phyloP scores from a whole-genome alignment of 208 protist genomes.

The Crithidia fasciculata region DNA sequence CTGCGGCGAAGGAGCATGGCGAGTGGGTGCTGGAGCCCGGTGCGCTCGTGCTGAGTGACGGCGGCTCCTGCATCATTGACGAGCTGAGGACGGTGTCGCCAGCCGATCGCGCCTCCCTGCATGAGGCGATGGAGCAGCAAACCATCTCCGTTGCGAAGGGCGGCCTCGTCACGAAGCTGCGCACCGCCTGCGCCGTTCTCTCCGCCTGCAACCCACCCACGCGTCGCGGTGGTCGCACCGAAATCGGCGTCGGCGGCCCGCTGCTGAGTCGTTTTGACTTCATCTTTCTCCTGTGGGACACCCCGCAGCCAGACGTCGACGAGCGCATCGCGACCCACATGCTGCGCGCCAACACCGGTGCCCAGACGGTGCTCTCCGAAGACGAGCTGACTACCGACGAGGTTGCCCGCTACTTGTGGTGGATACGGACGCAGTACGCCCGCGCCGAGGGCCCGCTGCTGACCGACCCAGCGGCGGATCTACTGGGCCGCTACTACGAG shows the following conservation, averaged over 20 bases:
- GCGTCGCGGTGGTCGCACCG: conserved; percentile 55
- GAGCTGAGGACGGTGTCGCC: conserved; percentile 97
- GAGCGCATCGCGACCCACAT: conserved; percentile 88
- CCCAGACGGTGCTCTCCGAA: conserved; percentile 30
- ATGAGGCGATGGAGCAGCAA: conserved; percentile 99
- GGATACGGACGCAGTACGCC: conserved; percentile 78
- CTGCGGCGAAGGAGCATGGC: conserved; percentile 85
- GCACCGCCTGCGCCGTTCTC: conserved; percentile 94
- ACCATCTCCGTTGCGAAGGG: conserved; percentile 96
- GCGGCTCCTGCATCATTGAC: conserved; percentile 98
- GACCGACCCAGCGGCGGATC: conserved; percentile 67
- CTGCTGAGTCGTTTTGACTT: conserved; percentile 98
- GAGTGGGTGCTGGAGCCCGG: conserved; percentile 96
- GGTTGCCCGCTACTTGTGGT: conserved; percentile 78
- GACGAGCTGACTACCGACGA: conserved; percentile 57
- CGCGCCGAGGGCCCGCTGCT: conserved; percentile 70
- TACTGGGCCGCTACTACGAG: conserved; percentile 82
- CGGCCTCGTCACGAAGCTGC: conserved; percentile 96
- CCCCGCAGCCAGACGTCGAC: conserved; percentile 85
- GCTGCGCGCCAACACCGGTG: conserved; percentile 44
- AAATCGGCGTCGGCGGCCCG: conserved; percentile 94
- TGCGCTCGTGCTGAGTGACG: conserved; percentile 97
- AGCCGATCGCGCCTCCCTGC: conserved; percentile 94
- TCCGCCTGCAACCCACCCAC: conserved; percentile 96
- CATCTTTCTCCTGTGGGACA: conserved; percentile 95